Conservation (phyloP, 306 rosid species). For the Trichosanthes truncata region DNA sequence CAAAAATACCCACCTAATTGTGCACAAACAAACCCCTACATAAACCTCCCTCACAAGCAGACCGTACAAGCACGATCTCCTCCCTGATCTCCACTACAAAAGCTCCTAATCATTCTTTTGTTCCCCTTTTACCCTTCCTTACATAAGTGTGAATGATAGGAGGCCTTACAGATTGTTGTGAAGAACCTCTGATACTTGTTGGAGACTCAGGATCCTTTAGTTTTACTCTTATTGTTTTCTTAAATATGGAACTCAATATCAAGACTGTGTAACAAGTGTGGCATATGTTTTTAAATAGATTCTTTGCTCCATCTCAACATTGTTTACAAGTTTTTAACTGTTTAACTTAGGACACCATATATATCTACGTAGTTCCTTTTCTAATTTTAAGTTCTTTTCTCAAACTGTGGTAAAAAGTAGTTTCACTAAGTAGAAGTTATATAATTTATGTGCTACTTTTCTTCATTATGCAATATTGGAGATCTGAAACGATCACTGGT, state of each 20-base stretch:
- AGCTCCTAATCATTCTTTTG: too few species aligned
- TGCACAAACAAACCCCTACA: too few species aligned
- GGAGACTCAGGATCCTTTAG: background rate
- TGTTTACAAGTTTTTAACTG: background rate
- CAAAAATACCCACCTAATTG: too few species aligned
- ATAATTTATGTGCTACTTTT: conserved; percentile 1
- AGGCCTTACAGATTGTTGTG: too few species aligned
- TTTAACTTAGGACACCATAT: background rate
- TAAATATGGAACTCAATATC: background rate
- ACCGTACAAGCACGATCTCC: too few species aligned
- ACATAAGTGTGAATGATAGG: too few species aligned
- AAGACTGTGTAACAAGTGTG: background rate
- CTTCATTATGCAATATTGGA: conserved; percentile 3
- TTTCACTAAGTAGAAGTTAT: background rate
- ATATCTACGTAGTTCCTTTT: background rate
- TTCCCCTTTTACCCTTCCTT: too few species aligned
- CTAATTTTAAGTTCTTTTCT: background rate
- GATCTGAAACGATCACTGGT: background rate
- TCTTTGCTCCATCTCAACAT: background rate
- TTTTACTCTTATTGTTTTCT: background rate
- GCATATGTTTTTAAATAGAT: background rate
- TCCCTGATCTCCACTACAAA: too few species aligned
- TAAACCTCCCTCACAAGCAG: too few species aligned
- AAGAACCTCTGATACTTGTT: background rate
- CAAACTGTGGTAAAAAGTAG: background rate